A percentile compares a stretch with the other conserved stretches of the same genome.
These are phyloP conservation scores for Cucurbita pepo DNA, from an alignment of 306 rosid species.

Conservation along the genomic window DNA sequence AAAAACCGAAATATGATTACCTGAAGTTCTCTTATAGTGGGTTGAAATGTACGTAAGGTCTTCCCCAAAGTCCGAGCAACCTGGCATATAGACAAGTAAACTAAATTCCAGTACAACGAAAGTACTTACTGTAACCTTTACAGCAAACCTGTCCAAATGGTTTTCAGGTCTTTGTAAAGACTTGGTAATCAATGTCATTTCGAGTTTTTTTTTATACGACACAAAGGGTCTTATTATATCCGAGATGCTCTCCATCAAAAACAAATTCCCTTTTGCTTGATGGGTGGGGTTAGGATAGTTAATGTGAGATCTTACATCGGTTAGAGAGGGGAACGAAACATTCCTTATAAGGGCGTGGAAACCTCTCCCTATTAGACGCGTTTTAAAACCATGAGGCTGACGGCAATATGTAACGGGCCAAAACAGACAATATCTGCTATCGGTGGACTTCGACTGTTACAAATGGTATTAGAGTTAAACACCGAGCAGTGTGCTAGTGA, in stretches of 20 bases:
- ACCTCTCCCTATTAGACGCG: too few species aligned
- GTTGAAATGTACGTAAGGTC: constrained; percentile 90
- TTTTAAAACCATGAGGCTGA: too few species aligned
- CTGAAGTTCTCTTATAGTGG: constrained; percentile 95
- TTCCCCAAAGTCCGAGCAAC: constrained; percentile 93
- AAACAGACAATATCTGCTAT: too few species aligned
- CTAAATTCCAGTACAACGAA: neutral
- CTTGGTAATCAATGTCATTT: neutral
- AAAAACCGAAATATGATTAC: constrained; percentile 14
- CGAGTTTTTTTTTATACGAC: neutral
- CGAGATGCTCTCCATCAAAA: neutral
- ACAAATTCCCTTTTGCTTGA: neutral
- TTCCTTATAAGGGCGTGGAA: too few species aligned
- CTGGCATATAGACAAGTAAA: constrained; percentile 26
- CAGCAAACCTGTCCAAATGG: neutral
- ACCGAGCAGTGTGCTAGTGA: too few species aligned
- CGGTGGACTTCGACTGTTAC: too few species aligned
- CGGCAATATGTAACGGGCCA: too few species aligned
- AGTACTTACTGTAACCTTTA: neutral
- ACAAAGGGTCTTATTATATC: neutral
- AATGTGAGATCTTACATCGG: too few species aligned
- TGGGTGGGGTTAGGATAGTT: neutral
- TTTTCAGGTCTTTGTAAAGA: neutral
- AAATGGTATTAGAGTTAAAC: too few species aligned
- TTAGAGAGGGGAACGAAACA: too few species aligned